A percentile compares a stretch with the other conserved stretches of the same genome.
Evolutionary conservation across 305 asterid species (phyloP).

Genomic region (Fraxinus latifolia): DNA sequence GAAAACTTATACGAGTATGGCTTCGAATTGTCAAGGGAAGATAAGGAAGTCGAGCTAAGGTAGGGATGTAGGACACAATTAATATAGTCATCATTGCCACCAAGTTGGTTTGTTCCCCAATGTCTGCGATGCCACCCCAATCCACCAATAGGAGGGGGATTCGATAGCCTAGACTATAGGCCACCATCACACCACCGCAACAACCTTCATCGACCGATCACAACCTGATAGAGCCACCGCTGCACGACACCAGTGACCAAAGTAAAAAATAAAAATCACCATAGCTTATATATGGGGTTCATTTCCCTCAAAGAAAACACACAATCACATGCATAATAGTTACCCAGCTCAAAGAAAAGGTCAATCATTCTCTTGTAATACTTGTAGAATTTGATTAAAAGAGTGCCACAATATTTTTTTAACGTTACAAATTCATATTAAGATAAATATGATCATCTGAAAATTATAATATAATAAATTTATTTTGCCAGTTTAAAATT

Average conservation of each 20-base stretch:
- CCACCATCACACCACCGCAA: neutral
- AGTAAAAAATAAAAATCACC: neutral
- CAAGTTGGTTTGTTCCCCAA: too few species aligned
- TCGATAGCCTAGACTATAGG: neutral
- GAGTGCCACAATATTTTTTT: too few species aligned
- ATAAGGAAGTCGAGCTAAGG: neutral
- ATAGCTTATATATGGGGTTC: neutral
- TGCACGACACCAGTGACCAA: neutral
- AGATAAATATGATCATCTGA: too few species aligned
- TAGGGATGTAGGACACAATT: too few species aligned
- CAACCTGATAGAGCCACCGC: neutral
- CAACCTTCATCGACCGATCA: neutral
- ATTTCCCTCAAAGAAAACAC: neutral
- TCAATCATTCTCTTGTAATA: too few species aligned
- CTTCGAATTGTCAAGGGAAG: neutral
- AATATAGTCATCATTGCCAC: too few species aligned
- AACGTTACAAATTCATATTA: too few species aligned
- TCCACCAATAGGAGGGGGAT: neutral
- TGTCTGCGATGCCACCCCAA: neutral
- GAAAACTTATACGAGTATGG: neutral
- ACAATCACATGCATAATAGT: neutral
- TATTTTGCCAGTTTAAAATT: too few species aligned
- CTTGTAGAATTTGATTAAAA: too few species aligned
- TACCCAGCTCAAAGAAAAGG: too few species aligned
- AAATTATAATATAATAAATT: too few species aligned